phyloP scores from a whole-genome alignment of 441 rosid species.

The Mallotus repandus region DNA sequence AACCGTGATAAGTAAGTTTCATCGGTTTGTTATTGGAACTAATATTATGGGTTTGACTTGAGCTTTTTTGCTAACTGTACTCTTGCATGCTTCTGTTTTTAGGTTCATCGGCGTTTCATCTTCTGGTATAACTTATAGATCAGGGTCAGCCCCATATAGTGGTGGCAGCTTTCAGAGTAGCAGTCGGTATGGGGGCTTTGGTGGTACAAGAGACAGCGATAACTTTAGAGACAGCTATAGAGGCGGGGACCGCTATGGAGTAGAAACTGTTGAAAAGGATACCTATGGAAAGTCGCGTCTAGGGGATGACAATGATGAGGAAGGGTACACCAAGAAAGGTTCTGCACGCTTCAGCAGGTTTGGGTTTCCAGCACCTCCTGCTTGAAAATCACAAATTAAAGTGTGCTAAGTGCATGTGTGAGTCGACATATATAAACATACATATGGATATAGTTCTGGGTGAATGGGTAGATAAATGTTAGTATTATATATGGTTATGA shows the following conservation, averaged over 20 bases:
- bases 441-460: not conserved
- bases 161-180: slow-evolving; percentile 49
- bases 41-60: slow-evolving; percentile 14
- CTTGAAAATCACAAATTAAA: not conserved
- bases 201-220: slow-evolving; percentile 50
- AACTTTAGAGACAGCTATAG: slow-evolving; percentile 51
- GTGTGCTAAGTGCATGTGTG: not conserved
- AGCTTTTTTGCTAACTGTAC: slow-evolving; percentile 19
- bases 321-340: slow-evolving; percentile 43
- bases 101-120: slow-evolving; percentile 98
- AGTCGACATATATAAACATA: no score
- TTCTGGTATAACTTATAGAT: slow-evolving; percentile 65
- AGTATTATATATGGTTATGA: not conserved
- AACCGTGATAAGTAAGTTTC: slow-evolving; percentile 87
- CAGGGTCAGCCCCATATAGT: slow-evolving; percentile 62
- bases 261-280: slow-evolving; percentile 49
- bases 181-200: slow-evolving; percentile 47
- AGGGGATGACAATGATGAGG: slow-evolving; percentile 40
- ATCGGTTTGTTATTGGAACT: slow-evolving; percentile 2
- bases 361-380: slow-evolving; percentile 20
- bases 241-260: slow-evolving; percentile 43
- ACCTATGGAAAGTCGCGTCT: slow-evolving; percentile 49
- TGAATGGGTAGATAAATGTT: not conserved
- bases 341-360: slow-evolving; percentile 57
- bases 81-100: slow-evolving; percentile 18